Evolutionary conservation across 176 grass and related monocot genomes (phyloP).

Genomic region (Aegilops speltoides): DNA sequence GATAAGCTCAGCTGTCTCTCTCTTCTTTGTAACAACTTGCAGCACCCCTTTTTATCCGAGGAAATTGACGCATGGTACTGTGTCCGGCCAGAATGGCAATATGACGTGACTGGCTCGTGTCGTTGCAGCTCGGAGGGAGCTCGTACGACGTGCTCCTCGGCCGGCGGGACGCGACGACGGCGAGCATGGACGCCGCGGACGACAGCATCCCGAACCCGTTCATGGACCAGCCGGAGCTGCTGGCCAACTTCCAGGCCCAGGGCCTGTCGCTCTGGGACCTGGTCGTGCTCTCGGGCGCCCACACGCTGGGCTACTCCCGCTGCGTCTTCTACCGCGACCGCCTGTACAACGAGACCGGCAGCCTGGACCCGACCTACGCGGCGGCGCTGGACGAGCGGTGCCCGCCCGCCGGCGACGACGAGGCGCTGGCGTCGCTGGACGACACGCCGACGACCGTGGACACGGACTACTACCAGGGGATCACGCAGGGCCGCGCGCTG

Average conservation of each 20-base stretch:
- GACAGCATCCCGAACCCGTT: constrained; percentile 51
- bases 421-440: constrained; percentile 54
- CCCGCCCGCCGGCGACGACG: constrained; percentile 50
- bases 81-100: background rate
- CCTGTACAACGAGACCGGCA: constrained; percentile 65
- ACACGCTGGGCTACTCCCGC: constrained; percentile 73
- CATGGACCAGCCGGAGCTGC: constrained; percentile 52
- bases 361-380: constrained; percentile 55
- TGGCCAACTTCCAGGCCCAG: constrained; percentile 53
- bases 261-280: constrained; percentile 73
- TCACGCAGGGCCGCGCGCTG: constrained; percentile 55
- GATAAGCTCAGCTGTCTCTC: background rate
- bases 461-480: constrained; percentile 61
- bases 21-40: background rate
- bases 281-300: constrained; percentile 64
- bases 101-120: no score
- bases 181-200: constrained; percentile 52
- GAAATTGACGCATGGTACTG: background rate
- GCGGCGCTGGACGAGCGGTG: constrained; percentile 47
- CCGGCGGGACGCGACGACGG: constrained; percentile 61
- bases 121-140: constrained; percentile 58
- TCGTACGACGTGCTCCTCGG: constrained; percentile 68
- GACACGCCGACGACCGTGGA: constrained; percentile 60
- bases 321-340: constrained; percentile 62
- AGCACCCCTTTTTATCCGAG: background rate